Percentiles rank a stretch among this genome's conserved stretches.
These are phyloP conservation scores for Lyophyllum atratum DNA, from an alignment of 768 basidiomycete species.

Conservation along the genomic window DNA sequence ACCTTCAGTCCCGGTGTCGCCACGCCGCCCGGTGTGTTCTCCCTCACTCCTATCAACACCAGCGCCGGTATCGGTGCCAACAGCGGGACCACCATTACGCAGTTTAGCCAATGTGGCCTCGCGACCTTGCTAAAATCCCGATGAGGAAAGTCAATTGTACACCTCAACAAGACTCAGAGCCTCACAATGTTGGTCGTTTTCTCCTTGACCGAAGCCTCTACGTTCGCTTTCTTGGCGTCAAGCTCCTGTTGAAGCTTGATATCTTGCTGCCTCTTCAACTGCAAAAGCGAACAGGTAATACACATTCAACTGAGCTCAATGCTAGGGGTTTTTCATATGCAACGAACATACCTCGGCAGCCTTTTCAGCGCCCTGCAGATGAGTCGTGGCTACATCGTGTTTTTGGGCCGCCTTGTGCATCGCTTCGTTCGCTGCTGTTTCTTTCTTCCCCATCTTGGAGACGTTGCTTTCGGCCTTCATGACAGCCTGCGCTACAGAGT, in stretches of 20 bases:
- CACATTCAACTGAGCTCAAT: neutral
- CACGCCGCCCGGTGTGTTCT: neutral
- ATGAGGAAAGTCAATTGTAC: neutral
- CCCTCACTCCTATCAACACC: neutral
- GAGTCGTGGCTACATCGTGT: slow-evolving; percentile 43
- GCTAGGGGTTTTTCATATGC: neutral
- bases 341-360: slow-evolving; percentile 10
- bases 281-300: neutral
- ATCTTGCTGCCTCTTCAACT: slow-evolving; percentile 17
- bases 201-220: slow-evolving; percentile 22
- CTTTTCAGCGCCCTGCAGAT: slow-evolving; percentile 23
- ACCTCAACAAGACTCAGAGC: neutral
- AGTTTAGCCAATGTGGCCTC: slow-evolving; percentile 8
- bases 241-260: slow-evolving; percentile 21
- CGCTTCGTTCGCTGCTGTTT: slow-evolving; percentile 43
- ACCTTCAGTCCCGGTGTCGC: neutral
- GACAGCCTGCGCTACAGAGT: slow-evolving; percentile 9
- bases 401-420: slow-evolving; percentile 47
- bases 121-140: slow-evolving; percentile 5
- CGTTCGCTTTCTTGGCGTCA: slow-evolving; percentile 22
- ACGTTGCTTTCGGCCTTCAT: slow-evolving; percentile 16
- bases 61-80: neutral
- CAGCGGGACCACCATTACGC: neutral
- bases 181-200: slow-evolving; percentile 26
- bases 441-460: slow-evolving; percentile 51